Conservation (phyloP, 495 filamentous ascomycete species). For the Annulohypoxylon moriforme region DNA sequence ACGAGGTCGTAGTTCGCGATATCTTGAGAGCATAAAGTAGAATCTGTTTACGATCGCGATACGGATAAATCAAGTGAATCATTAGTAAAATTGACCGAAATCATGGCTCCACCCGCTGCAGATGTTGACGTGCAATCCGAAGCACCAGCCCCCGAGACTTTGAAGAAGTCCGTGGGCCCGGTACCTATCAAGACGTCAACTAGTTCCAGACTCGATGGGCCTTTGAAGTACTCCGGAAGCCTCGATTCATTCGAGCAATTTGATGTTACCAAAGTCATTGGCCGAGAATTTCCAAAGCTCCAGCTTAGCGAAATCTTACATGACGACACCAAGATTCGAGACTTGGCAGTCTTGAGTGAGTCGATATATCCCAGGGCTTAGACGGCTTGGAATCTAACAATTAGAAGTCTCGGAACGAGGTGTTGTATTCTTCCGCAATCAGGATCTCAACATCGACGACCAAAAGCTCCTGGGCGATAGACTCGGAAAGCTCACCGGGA, state of each 20-base stretch:
- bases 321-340: slow-evolving; percentile 72
- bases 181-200: slow-evolving; percentile 76
- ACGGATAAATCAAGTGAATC: neutral
- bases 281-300: slow-evolving; percentile 70
- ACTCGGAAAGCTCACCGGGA: slow-evolving; percentile 74
- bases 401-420: slow-evolving; percentile 74
- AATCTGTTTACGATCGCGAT: neutral
- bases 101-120: slow-evolving; percentile 51
- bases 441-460: slow-evolving; percentile 69
- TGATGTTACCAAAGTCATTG: slow-evolving; percentile 75
- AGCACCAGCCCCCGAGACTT: slow-evolving; percentile 57
- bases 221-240: slow-evolving; percentile 77
- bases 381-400: slow-evolving; percentile 35
- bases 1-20: neutral
- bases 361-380: neutral
- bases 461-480: slow-evolving; percentile 73
- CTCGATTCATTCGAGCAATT: slow-evolving; percentile 70
- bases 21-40: neutral
- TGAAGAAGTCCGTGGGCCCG: slow-evolving; percentile 55
- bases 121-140: slow-evolving; percentile 48
- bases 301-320: slow-evolving; percentile 73
- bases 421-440: slow-evolving; percentile 79
- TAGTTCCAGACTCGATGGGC: slow-evolving; percentile 82
- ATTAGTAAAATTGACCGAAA: neutral
- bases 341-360: slow-evolving; percentile 74